Evolutionary conservation across 1,284 basidiomycete species (phyloP).

Genomic region (Cerioporus squamosus): DNA sequence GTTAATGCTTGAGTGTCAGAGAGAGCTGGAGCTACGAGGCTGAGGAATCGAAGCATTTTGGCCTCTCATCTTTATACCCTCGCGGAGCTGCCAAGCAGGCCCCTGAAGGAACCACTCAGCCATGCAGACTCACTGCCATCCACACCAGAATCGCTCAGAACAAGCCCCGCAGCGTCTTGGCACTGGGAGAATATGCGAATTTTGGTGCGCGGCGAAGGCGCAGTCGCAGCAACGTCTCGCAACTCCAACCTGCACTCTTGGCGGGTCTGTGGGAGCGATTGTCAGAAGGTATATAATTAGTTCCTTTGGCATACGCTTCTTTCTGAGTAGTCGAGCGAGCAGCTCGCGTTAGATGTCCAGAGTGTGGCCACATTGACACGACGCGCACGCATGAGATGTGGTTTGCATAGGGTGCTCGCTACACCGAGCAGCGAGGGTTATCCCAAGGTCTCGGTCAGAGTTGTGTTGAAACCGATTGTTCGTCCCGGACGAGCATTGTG

Average conservation of each 20-base stretch:
- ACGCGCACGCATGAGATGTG: no score
- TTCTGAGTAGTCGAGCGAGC: background rate
- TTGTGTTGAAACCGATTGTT: background rate
- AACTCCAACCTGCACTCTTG: conserved; percentile 2
- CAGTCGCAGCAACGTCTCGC: conserved; percentile 1
- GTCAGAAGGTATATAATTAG: background rate
- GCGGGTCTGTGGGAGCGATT: conserved; percentile 9
- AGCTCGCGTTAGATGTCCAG: no score
- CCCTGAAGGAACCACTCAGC: background rate
- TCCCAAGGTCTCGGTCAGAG: background rate
- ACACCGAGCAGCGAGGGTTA: no score
- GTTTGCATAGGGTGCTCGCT: no score
- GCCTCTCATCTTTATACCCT: background rate
- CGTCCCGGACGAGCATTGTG: background rate
- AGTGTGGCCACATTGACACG: no score
- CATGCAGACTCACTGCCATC: background rate
- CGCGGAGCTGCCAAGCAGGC: background rate
- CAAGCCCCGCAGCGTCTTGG: conserved; percentile 3
- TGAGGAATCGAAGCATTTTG: no score
- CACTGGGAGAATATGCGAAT: conserved; percentile 5
- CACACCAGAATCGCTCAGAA: background rate
- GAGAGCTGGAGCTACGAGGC: background rate
- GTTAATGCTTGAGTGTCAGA: background rate
- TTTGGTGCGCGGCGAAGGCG: background rate
- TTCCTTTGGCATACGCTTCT: background rate